These are phyloP conservation scores for Artemisia argyi DNA, from an alignment of 129 eudicot species.

Conservation along the genomic window DNA sequence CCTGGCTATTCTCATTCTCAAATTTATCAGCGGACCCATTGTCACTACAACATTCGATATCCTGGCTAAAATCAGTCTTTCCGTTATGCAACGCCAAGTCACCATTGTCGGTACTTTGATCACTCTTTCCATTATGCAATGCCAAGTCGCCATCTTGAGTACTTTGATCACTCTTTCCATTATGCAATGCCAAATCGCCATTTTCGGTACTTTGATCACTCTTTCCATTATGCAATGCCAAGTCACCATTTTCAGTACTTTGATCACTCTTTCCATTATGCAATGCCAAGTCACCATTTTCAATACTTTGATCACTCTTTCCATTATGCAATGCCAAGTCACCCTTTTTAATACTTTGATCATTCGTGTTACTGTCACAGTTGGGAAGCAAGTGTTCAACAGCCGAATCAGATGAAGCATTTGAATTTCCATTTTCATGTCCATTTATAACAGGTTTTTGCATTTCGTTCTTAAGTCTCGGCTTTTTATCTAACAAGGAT, in stretches of 20 bases:
- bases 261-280: not conserved
- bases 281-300: no score
- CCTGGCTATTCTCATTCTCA: conserved; percentile 26
- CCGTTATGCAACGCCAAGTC: not conserved
- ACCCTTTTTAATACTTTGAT: conserved; percentile 29
- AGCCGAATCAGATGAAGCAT: conserved; percentile 22
- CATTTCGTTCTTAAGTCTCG: conserved; percentile 30
- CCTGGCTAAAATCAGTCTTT: conserved; percentile 21
- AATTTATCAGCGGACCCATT: conserved; percentile 19
- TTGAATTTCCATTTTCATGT: conserved; percentile 27
- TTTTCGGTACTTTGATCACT: conserved; percentile 31
- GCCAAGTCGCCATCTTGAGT: conserved; percentile 23
- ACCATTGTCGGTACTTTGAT: no score
- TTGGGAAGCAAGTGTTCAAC: conserved; percentile 16
- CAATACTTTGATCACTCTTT: not conserved
- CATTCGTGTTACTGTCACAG: conserved; percentile 15
- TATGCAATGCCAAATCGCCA: conserved; percentile 7
- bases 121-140: conserved; percentile 29
- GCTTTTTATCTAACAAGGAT: conserved; percentile 39
- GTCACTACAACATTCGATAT: conserved; percentile 26
- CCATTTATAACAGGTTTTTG: conserved; percentile 26
- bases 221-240: not conserved
- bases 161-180: conserved; percentile 24
- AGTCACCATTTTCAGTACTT: no score
- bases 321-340: conserved; percentile 17